Conservation (phyloP, 305 asterid species). For the Plantago lanceolata region DNA sequence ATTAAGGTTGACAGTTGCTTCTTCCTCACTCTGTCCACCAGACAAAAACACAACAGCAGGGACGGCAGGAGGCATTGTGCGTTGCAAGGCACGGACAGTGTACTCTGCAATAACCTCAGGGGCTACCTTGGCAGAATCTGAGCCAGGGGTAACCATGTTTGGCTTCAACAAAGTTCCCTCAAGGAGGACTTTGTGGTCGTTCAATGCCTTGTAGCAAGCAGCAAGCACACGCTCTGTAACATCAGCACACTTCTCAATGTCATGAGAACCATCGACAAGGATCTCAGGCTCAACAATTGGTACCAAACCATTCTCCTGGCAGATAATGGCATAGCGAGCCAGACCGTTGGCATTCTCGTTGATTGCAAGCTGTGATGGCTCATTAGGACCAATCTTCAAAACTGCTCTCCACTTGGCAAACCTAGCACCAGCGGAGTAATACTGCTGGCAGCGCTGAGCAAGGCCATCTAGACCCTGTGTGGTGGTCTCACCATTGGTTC, state of each 20-base stretch:
- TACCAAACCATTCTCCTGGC: slow-evolving; percentile 54
- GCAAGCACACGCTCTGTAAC: slow-evolving; percentile 54
- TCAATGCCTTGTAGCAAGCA: slow-evolving; percentile 60
- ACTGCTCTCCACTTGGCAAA: slow-evolving; percentile 61
- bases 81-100: slow-evolving; percentile 50
- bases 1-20: slow-evolving; percentile 45
- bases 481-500: slow-evolving; percentile 54
- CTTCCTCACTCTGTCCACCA: slow-evolving; percentile 64
- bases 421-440: slow-evolving; percentile 48
- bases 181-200: slow-evolving; percentile 48
- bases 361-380: slow-evolving; percentile 49
- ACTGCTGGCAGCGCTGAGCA: slow-evolving; percentile 47
- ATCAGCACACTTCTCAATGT: slow-evolving; percentile 43
- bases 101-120: slow-evolving; percentile 53
- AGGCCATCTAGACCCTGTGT: slow-evolving; percentile 58
- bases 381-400: slow-evolving; percentile 45
- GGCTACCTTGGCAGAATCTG: slow-evolving; percentile 44
- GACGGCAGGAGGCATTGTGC: slow-evolving; percentile 56
- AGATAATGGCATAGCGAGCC: slow-evolving; percentile 55
- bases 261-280: slow-evolving; percentile 51
- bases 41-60: slow-evolving; percentile 55
- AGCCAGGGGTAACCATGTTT: slow-evolving; percentile 60
- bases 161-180: slow-evolving; percentile 58
- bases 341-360: slow-evolving; percentile 48
- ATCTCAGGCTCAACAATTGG: slow-evolving; percentile 63